Base-by-base conservation (phyloP, 2,329 filamentous ascomycete genomes). In the Sporothrix euskadiensis region DNA sequence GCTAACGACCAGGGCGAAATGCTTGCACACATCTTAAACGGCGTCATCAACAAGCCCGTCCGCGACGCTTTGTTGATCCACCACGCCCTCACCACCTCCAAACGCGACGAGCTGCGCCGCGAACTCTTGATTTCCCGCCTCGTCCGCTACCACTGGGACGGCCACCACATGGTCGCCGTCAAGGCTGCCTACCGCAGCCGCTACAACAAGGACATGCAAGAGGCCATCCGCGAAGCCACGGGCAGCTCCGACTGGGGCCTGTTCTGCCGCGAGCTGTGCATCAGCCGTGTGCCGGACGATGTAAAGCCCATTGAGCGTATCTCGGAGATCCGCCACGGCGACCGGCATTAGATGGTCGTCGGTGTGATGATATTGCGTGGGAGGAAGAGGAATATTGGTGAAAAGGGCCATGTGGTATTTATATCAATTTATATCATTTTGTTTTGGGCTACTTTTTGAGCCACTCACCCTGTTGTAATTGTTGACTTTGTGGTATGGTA, bases 1-100 rank as follows among this genome's bases (percentile, higher is more conserved):
- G 52, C 61, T 68, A 52, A 49, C 72, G 14, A n/a, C 2, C 74
- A 98, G 94, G 96, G 96, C 76, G 96, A 99, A 84, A 90, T 97
- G 26, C 89, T 98, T 52, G 93, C 94, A 0, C 96, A 98, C 82
- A 93, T 98, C 78, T 91, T 99, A 79, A 98, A 98, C 83, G 96
- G 96, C 78, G 90, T 97, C 73, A 97, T 98, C 84, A 98, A 98
- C 84, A 92, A 92, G 74, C 94, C 96, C 6, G 94, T 97, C 75
- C 93, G 96, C 72, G 96, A 98, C 81, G 94, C 95, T 3, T 87
- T 98, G 52, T 90, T 98, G 2, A 86, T 99, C 1, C 91, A 97
- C 81, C 96, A 98, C 83, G 95, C 96, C 1, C 89, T 98, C 76
- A 91, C 90, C 26, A 88, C 91, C 63, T 91, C 91, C 3, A 88